Evolutionary conservation across 2,329 filamentous ascomycete genomes (phyloP).

Genomic region (Trichoderma atrobrunneum): DNA sequence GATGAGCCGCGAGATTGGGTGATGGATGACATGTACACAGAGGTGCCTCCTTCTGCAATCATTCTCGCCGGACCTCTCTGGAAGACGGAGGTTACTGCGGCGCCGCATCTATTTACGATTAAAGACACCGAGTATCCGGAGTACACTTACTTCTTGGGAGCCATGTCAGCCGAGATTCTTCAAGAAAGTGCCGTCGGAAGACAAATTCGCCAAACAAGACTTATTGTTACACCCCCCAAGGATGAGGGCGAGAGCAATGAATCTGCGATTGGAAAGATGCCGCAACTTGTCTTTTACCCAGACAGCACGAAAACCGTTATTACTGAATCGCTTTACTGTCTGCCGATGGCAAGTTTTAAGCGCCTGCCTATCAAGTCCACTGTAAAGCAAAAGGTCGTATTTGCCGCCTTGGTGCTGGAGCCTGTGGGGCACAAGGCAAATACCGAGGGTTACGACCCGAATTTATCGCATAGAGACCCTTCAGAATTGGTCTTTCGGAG

Average conservation of each 20-base stretch:
- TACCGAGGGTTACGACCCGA: background rate
- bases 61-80: background rate
- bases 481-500: conserved; percentile 10
- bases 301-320: background rate
- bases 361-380: conserved; percentile 6
- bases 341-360: conserved; percentile 11
- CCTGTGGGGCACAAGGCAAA: conserved; percentile 14
- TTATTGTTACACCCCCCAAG: background rate
- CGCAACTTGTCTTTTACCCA: conserved; percentile 7
- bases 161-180: conserved; percentile 4
- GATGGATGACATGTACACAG: conserved; percentile 14
- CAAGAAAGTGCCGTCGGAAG: conserved; percentile 6
- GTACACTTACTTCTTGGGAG: conserved; percentile 8
- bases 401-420: conserved; percentile 8
- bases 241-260: background rate
- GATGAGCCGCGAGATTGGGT: conserved; percentile 1
- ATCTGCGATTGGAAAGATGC: background rate
- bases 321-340: background rate
- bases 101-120: background rate
- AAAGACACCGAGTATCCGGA: conserved; percentile 2
- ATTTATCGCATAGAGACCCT: background rate
- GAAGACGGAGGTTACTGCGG: background rate
- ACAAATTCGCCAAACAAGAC: background rate
- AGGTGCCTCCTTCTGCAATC: conserved; percentile 2
- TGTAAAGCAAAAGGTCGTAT: background rate